A percentile compares a stretch with the other conserved stretches of the same genome.
Evolutionary conservation across 2,329 filamentous ascomycete species (phyloP).

Genomic region (Scleromitrula shiraiana): DNA sequence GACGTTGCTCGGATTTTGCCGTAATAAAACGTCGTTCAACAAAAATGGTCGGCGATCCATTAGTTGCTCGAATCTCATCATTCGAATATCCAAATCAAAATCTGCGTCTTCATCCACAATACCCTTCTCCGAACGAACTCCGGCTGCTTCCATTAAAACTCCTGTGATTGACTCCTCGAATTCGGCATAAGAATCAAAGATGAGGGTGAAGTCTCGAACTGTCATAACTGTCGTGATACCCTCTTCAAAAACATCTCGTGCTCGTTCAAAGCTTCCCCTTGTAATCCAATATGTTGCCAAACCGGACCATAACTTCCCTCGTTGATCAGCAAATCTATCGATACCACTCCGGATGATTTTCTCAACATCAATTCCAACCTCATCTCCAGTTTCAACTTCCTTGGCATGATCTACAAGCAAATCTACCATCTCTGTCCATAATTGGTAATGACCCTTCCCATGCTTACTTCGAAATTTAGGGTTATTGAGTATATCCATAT

Average conservation of each 20-base stretch:
- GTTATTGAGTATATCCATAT: constrained; percentile 89
- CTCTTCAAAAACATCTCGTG: constrained; percentile 90
- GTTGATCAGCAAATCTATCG: constrained; percentile 81
- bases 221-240: constrained; percentile 98
- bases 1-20: constrained; percentile 95
- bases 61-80: constrained; percentile 96
- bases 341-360: constrained; percentile 90
- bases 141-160: constrained; percentile 81
- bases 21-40: constrained; percentile 87
- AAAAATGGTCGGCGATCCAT: constrained; percentile 97
- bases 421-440: constrained; percentile 98
- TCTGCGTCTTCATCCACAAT: constrained; percentile 75
- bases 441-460: constrained; percentile 88
- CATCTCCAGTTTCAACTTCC: constrained; percentile 72
- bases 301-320: constrained; percentile 90
- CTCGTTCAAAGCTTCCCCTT: constrained; percentile 83
- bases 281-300: constrained; percentile 96
- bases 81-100: constrained; percentile 88
- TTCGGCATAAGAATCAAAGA: constrained; percentile 94
- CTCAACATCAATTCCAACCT: constrained; percentile 82
- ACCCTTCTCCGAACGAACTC: constrained; percentile 69
- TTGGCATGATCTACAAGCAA: constrained; percentile 84
- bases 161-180: constrained; percentile 96
- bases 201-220: constrained; percentile 89
- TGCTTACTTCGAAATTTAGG: constrained; percentile 85